Evolutionary conservation across 2,329 filamentous ascomycete genomes (phyloP).

Genomic region (Biscogniauxia marginata): DNA sequence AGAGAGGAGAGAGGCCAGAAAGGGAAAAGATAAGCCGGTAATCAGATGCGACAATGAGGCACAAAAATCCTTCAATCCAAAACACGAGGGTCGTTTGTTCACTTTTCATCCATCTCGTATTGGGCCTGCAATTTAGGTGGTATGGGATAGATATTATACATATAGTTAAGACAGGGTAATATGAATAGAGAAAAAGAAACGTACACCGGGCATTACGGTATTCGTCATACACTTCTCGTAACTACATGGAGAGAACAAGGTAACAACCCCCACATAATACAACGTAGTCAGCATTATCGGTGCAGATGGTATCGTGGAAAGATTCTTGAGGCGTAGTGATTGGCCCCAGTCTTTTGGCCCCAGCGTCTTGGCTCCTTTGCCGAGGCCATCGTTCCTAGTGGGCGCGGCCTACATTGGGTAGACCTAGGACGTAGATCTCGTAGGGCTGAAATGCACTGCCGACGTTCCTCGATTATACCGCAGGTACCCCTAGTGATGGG

Average conservation of each 20-base stretch:
- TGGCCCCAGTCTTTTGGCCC: too few species aligned
- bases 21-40: too few species aligned
- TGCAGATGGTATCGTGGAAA: background rate
- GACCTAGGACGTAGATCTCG: background rate
- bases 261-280: background rate
- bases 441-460: background rate
- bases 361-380: too few species aligned
- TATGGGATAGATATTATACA: background rate
- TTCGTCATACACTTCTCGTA: background rate
- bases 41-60: background rate
- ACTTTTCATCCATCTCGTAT: background rate
- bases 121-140: background rate
- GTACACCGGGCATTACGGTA: background rate
- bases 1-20: background rate
- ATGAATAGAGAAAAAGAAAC: background rate
- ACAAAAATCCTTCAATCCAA: background rate
- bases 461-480: background rate
- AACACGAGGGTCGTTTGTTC: background rate
- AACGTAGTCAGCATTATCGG: background rate
- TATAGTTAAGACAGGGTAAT: background rate
- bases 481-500: background rate
- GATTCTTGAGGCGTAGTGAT: background rate
- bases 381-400: background rate
- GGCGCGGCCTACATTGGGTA: background rate
- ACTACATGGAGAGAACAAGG: background rate